phyloP scores from a whole-genome alignment of 202 grass and related monocot species.

The Sporobolus alterniflorus region DNA sequence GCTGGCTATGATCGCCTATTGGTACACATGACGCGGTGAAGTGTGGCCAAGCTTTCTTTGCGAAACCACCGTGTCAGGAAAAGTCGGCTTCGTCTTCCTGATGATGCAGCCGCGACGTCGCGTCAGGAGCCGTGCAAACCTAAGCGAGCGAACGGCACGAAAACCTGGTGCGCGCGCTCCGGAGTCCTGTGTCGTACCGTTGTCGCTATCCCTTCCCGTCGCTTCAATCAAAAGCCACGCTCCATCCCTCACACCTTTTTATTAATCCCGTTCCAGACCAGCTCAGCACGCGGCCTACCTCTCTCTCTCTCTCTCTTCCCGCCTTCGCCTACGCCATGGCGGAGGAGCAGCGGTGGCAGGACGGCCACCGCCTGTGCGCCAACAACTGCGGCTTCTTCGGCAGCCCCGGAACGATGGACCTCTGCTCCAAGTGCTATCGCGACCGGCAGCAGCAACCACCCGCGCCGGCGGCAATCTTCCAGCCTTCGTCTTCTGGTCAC shows the following conservation, averaged over 20 bases:
- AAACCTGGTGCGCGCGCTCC: too few species aligned
- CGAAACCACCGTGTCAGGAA: too few species aligned
- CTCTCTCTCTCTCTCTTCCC: neutral
- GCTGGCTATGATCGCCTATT: too few species aligned
- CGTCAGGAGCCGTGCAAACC: too few species aligned
- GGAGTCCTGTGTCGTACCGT: constrained; percentile 19
- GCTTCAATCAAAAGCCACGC: constrained; percentile 51
- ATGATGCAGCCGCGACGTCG: neutral
- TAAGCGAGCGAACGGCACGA: too few species aligned
- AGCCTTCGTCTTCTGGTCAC: neutral
- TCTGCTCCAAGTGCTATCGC: constrained; percentile 78
- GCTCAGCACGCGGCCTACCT: neutral
- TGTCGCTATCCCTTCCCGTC: constrained; percentile 47
- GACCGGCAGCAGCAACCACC: constrained; percentile 6
- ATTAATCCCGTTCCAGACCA: constrained; percentile 17
- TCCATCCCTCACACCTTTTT: constrained; percentile 18
- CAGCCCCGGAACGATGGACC: constrained; percentile 57
- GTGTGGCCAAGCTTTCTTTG: too few species aligned
- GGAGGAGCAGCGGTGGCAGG: constrained; percentile 65
- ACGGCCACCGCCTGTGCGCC: constrained; percentile 61
- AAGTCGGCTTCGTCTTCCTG: neutral
- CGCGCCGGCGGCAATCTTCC: constrained; percentile 2
- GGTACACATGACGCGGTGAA: too few species aligned
- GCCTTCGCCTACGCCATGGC: constrained; percentile 28
- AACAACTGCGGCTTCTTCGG: constrained; percentile 78